These are phyloP conservation scores for Phytopythium kandeliae DNA, from an alignment of 352 stramenopile genomes.

Conservation along the genomic window DNA sequence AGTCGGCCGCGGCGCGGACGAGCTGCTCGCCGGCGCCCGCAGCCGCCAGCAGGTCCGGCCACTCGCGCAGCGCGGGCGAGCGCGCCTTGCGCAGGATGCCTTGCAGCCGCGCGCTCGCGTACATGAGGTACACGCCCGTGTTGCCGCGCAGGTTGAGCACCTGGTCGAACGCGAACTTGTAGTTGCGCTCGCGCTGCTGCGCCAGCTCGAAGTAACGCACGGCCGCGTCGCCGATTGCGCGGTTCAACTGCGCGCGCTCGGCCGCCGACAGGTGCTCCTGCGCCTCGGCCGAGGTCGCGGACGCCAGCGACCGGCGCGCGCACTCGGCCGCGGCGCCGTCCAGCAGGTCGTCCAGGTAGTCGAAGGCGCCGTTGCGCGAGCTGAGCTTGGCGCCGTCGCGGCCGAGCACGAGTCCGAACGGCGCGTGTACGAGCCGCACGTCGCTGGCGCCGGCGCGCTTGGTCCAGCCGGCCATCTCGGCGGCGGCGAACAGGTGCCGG, in stretches of 20 bases:
- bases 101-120: slow-evolving; percentile 65
- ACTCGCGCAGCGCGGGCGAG: slow-evolving; percentile 9
- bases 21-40: slow-evolving; percentile 28
- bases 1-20: slow-evolving; percentile 33
- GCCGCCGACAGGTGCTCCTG: slow-evolving; percentile 17
- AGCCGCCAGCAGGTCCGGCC: slow-evolving; percentile 19
- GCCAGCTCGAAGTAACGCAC: slow-evolving; percentile 83
- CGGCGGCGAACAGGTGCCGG: slow-evolving; percentile 65
- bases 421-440: slow-evolving; percentile 58
- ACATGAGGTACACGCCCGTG: slow-evolving; percentile 82
- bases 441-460: slow-evolving; percentile 14
- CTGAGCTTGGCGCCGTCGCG: slow-evolving; percentile 77
- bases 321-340: slow-evolving; percentile 61
- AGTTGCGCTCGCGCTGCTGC: slow-evolving; percentile 78
- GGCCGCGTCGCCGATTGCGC: slow-evolving; percentile 60
- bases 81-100: slow-evolving; percentile 60
- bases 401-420: slow-evolving; percentile 78
- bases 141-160: slow-evolving; percentile 81
- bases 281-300: slow-evolving; percentile 19
- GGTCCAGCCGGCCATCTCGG: slow-evolving; percentile 45
- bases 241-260: slow-evolving; percentile 30
- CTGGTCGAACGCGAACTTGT: slow-evolving; percentile 83
- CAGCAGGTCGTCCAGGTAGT: slow-evolving; percentile 72
- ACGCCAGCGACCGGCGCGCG: slow-evolving; percentile 46
- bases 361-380: slow-evolving; percentile 73